Evolutionary conservation across 495 filamentous ascomycete species (phyloP).

Genomic region (Cetradonia linearis): DNA sequence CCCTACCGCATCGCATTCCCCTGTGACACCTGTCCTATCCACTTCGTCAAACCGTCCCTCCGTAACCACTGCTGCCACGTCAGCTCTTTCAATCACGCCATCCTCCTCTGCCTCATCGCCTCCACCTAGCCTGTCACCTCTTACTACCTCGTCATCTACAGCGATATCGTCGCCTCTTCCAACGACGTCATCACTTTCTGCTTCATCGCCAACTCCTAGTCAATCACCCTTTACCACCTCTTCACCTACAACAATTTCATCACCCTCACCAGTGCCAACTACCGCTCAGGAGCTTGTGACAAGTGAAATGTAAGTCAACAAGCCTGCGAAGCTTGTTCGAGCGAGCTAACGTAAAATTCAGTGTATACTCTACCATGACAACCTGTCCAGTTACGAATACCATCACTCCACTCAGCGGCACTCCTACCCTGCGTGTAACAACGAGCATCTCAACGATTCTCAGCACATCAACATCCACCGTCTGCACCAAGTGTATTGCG

Average conservation of each 20-base stretch:
- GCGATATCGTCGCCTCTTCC: neutral
- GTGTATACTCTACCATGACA: conserved; percentile 9
- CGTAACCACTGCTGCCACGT: neutral
- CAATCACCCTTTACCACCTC: neutral
- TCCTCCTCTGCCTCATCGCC: neutral
- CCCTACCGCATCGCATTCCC: neutral
- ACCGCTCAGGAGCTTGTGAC: neutral
- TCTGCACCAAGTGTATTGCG: conserved; percentile 4
- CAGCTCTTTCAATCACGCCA: neutral
- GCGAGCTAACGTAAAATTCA: neutral
- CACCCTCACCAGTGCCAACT: neutral
- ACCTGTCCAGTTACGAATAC: neutral
- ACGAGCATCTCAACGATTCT: neutral
- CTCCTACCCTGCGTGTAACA: neutral
- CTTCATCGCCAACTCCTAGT: neutral
- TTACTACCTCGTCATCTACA: neutral
- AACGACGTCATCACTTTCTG: neutral
- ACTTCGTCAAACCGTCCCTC: neutral
- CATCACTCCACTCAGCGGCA: neutral
- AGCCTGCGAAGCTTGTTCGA: too few relatives aligned
- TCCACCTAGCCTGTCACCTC: neutral
- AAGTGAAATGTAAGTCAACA: neutral
- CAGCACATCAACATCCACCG: neutral
- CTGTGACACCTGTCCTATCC: neutral
- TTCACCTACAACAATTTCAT: neutral